Percentiles rank a stretch among this genome's conserved stretches.
Evolutionary conservation across 257 asterid genomes (phyloP).

Genomic region (Solanum rostratum): DNA sequence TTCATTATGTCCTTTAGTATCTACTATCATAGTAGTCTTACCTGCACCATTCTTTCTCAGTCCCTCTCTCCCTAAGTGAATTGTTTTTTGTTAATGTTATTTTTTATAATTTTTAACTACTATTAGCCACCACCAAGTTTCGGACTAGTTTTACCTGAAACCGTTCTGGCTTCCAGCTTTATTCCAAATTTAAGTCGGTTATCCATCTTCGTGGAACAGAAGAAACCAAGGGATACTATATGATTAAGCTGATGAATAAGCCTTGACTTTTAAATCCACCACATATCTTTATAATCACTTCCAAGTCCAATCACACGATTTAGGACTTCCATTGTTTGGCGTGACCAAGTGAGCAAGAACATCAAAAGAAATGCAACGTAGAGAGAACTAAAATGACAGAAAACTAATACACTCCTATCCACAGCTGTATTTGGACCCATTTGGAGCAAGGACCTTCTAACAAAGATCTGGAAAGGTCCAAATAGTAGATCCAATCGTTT

Average conservation of each 20-base stretch:
- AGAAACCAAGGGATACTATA: not conserved
- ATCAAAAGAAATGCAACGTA: not conserved
- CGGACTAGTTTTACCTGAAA: not conserved
- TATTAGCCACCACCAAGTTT: not conserved
- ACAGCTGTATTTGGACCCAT: not conserved
- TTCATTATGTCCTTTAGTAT: too few species aligned
- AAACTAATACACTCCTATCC: not conserved
- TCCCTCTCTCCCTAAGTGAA: not conserved
- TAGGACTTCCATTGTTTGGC: not conserved
- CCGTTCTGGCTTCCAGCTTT: not conserved
- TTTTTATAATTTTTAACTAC: not conserved
- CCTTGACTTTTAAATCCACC: not conserved
- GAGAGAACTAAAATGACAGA: not conserved
- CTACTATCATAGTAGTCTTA: not conserved
- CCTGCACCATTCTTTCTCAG: not conserved
- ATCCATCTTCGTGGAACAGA: not conserved
- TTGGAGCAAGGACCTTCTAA: not conserved
- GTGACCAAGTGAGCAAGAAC: not conserved
- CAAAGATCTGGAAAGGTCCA: not conserved
- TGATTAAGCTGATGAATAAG: not conserved
- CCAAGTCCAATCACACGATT: not conserved
- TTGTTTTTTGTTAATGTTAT: not conserved
- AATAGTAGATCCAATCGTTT: not conserved
- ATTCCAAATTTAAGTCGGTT: not conserved
- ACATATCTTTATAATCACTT: not conserved